A percentile compares a stretch with the other conserved stretches of the same genome.
Conservation (phyloP, 225 moss, liverwort and hornwort species). For the Polytrichum commune region DNA sequence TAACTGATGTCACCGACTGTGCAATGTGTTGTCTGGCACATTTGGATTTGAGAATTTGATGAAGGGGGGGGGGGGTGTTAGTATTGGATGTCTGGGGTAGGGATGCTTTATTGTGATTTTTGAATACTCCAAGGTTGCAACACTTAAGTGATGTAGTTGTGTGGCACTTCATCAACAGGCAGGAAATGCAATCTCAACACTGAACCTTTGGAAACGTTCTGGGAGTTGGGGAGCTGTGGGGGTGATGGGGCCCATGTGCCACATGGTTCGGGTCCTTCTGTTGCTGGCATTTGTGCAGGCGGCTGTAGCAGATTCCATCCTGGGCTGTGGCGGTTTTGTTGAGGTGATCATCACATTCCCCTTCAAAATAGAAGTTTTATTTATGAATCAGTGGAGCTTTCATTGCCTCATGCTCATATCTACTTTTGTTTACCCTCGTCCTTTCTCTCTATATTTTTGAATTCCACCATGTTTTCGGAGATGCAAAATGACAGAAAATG, state of each 20-base stretch:
- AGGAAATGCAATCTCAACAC: background rate
- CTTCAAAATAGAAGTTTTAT: background rate
- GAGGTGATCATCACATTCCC: slow-evolving; percentile 36
- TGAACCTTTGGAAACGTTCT: background rate
- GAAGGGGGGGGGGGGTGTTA: no score
- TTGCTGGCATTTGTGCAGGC: slow-evolving; percentile 24
- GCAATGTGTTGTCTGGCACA: no score
- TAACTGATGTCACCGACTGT: no score
- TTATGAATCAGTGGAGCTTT: background rate
- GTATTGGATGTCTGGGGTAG: no score
- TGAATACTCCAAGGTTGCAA: no score
- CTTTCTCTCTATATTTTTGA: background rate
- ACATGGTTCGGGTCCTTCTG: slow-evolving; percentile 16
- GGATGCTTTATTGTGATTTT: no score
- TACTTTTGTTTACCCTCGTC: background rate
- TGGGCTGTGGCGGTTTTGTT: slow-evolving; percentile 89
- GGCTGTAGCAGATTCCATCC: slow-evolving; percentile 52
- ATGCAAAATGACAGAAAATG: no score
- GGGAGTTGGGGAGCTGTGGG: background rate
- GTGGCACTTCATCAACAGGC: background rate
- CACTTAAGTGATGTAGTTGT: no score
- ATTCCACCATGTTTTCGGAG: background rate
- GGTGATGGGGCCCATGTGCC: slow-evolving; percentile 19
- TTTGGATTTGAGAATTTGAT: no score
- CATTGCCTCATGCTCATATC: background rate